Base-by-base conservation (phyloP, 106 monocot species). In the Dactylorhiza incarnata region DNA sequence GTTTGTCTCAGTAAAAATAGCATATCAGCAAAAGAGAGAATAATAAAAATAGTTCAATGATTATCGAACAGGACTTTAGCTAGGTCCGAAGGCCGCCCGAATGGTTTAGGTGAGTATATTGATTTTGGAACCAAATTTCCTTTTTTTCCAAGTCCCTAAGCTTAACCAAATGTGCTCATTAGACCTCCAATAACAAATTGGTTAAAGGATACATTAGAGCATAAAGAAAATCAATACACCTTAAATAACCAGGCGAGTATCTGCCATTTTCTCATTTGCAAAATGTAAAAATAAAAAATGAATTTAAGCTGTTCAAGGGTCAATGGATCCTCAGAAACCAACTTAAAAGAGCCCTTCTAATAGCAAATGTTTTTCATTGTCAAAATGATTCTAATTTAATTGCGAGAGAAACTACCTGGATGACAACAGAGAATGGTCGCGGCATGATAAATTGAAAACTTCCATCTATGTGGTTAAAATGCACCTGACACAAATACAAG, bases 371-470 rank as follows among this genome's bases (percentile, higher is more conserved):
- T 15, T 14, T 54, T 54, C 10, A 14, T 14, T 54, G 54, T 14
- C 17, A 54, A 54, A 54, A 16, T 54, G 14, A 54, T 0, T 58
- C 58, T 19, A 58, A 9, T 74, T 29, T 43, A 54, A 76, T 68
- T 0, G 43, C 14, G 45, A 17, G 45, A 69, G 45, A 69, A 69
- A 69, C 43, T 45, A 89, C 90, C 94, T 94, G 94, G 26, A 89
- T 89, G 62, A 89, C 88, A 65, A 86, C 68, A 66, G 88, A 88
- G 80, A 81, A 94, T 9, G 94, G 80, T 75, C 88, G 88, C 0
- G 94, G 90, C 94, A 94, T 90, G 37, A 82, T 71, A 75, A 91
- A 88, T 76, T 84, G 78, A 61, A 88, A 88, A 53, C 78, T 78
- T 1, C 88, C 90, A 76, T 82, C 86, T 47, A 47, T 54, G 63